phyloP scores from a whole-genome alignment of 75 land plant genomes.

The Pinus albicaulis region DNA sequence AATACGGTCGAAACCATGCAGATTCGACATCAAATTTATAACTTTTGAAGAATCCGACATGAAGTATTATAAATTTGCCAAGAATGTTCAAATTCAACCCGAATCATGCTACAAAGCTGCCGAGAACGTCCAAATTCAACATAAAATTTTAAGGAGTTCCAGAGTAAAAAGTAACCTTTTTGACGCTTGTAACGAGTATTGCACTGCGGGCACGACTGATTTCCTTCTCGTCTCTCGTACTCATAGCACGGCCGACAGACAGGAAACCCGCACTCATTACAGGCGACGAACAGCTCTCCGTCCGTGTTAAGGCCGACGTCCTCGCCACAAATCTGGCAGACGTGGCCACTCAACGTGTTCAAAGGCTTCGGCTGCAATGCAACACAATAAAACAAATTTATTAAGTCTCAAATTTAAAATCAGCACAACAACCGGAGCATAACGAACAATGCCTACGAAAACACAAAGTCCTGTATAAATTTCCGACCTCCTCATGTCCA shows the following conservation, averaged over 20 bases:
- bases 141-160: too few relatives aligned
- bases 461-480: too few relatives aligned
- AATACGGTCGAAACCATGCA: neutral
- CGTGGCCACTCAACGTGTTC: slow-evolving; percentile 59
- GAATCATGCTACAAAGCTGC: too few relatives aligned
- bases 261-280: slow-evolving; percentile 84
- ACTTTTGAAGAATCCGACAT: neutral
- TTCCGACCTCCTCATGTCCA: slow-evolving; percentile 68
- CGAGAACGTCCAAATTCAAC: too few relatives aligned
- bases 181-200: slow-evolving; percentile 76
- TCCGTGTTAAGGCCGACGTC: slow-evolving; percentile 62
- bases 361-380: slow-evolving; percentile 67
- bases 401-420: neutral
- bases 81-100: neutral
- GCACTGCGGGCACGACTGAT: slow-evolving; percentile 77
- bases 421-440: too few relatives aligned
- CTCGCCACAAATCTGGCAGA: slow-evolving; percentile 79
- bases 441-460: too few relatives aligned
- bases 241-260: slow-evolving; percentile 80
- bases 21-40: neutral
- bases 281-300: slow-evolving; percentile 81
- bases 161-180: slow-evolving; percentile 36
- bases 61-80: neutral
- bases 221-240: slow-evolving; percentile 77
- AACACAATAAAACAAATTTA: neutral